Evolutionary conservation across 306 rosid species (phyloP).

Genomic region (peach (Prunus persica)): DNA sequence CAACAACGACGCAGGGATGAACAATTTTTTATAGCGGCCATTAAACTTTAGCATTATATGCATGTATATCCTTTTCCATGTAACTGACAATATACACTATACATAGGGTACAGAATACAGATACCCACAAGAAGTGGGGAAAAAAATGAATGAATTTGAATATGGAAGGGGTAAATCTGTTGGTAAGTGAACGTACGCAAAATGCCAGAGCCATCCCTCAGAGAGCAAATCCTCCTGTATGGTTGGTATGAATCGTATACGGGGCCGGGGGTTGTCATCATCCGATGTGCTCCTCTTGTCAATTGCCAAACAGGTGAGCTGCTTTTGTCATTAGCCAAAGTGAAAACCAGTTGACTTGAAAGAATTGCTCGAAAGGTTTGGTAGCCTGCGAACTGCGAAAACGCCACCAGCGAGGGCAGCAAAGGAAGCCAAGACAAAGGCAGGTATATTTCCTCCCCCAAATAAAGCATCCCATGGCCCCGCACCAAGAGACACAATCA

Average conservation of each 20-base stretch:
- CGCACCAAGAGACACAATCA: conserved; percentile 86
- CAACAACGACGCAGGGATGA: not conserved
- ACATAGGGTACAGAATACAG: conserved; percentile 35
- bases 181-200: conserved; percentile 25
- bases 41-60: conserved; percentile 22
- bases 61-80: conserved; percentile 28
- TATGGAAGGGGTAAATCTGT: conserved; percentile 30
- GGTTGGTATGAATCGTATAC: conserved; percentile 29
- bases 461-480: conserved; percentile 98
- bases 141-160: conserved; percentile 67
- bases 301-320: not conserved
- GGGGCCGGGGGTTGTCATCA: conserved; percentile 12
- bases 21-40: not conserved
- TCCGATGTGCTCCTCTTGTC: conserved; percentile 7
- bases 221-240: conserved; percentile 22
- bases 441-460: conserved; percentile 90
- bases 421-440: conserved; percentile 81
- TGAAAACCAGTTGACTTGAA: conserved; percentile 71
- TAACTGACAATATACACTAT: conserved; percentile 35
- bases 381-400: conserved; percentile 64
- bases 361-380: conserved; percentile 49
- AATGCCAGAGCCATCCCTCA: conserved; percentile 24
- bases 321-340: conserved; percentile 43
- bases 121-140: conserved; percentile 30
- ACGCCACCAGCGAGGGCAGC: conserved; percentile 74